These are phyloP conservation scores for Sporothrix curviconia DNA, from an alignment of 2,329 filamentous ascomycete species.

Conservation along the genomic window DNA sequence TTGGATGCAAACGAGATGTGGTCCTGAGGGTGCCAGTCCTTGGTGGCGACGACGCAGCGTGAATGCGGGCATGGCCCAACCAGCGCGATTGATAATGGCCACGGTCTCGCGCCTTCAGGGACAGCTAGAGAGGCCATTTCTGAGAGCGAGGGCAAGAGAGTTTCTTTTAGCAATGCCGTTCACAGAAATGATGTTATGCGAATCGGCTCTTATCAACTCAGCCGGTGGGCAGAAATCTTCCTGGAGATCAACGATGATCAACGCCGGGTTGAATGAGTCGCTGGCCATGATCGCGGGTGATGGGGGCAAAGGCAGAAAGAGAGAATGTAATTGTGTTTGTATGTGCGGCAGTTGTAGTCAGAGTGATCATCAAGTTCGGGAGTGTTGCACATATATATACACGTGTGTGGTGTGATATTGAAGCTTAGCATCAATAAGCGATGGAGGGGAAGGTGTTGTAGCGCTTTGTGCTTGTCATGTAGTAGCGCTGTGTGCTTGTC, in stretches of 20 bases:
- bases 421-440: no score
- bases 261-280: constrained; percentile 39
- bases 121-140: constrained; percentile 84
- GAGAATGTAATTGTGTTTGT: no score
- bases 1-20: constrained; percentile 88
- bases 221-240: constrained; percentile 92
- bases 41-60: constrained; percentile 72
- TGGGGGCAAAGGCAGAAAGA: no score
- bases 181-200: constrained; percentile 9
- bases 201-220: constrained; percentile 46
- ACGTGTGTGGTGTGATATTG: no score
- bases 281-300: background rate
- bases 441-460: no score
- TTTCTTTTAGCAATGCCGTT: no score
- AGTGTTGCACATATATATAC: no score
- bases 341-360: no score
- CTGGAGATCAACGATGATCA: constrained; percentile 79
- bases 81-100: constrained; percentile 65
- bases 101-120: constrained; percentile 64
- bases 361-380: no score
- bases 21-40: constrained; percentile 77
- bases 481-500: no score
- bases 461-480: no score
- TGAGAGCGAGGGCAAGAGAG: constrained; percentile 38
- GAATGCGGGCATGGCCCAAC: constrained; percentile 65